Conservation (phyloP, 768 basidiomycete species). For the Auriculariales sp. region DNA sequence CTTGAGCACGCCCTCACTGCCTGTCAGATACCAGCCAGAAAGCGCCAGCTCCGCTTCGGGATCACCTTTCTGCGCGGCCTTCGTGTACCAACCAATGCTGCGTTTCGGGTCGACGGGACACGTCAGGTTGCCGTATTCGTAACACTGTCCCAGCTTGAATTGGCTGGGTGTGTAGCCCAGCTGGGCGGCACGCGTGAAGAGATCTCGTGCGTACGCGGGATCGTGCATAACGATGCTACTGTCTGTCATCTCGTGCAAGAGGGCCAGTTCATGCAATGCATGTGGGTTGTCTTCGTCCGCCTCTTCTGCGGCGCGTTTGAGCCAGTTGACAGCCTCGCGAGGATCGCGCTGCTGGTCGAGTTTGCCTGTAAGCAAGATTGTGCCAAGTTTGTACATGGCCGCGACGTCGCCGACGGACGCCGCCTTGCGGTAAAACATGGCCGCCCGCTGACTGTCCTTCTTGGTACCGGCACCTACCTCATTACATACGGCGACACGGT, state of each 20-base stretch:
- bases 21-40: constrained; percentile 97
- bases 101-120: constrained; percentile 88
- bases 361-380: constrained; percentile 78
- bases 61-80: constrained; percentile 93
- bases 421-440: constrained; percentile 93
- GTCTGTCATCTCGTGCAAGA: constrained; percentile 62
- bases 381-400: constrained; percentile 99
- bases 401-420: constrained; percentile 92
- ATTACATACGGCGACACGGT: constrained; percentile 96
- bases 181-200: constrained; percentile 84
- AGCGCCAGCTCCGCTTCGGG: constrained; percentile 89
- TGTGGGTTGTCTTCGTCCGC: constrained; percentile 98
- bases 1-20: constrained; percentile 87
- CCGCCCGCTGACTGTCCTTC: constrained; percentile 74
- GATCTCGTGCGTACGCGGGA: constrained; percentile 64
- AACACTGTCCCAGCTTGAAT: constrained; percentile 89
- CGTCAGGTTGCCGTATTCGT: constrained; percentile 78
- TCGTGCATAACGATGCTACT: constrained; percentile 63
- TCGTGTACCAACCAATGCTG: constrained; percentile 98
- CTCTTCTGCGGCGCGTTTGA: constrained; percentile 88
- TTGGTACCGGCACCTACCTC: constrained; percentile 95
- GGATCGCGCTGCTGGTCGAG: constrained; percentile 74
- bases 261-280: constrained; percentile 88
- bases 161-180: constrained; percentile 89
- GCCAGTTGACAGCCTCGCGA: constrained; percentile 88